Evolutionary conservation across 768 basidiomycete species (phyloP).

Genomic region (Pisolithus albus): DNA sequence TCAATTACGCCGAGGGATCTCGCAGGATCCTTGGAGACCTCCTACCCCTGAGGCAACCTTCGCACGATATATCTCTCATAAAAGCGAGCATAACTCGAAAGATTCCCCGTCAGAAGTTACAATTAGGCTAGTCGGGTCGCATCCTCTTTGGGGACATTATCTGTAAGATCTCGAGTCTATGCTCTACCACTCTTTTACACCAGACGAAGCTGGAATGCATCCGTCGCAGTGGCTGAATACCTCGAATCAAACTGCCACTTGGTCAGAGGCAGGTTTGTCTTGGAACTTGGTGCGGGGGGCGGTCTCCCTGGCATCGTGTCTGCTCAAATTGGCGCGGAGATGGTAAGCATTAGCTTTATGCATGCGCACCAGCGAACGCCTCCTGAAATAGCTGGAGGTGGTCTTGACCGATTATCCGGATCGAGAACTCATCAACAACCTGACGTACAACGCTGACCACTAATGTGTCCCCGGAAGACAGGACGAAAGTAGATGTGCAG

Average conservation of each 20-base stretch:
- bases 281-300: slow-evolving; percentile 93
- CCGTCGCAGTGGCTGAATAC: slow-evolving; percentile 63
- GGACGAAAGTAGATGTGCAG: slow-evolving; percentile 24
- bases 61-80: slow-evolving; percentile 39
- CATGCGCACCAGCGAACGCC: not conserved
- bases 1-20: not conserved
- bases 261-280: slow-evolving; percentile 43
- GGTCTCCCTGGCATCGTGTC: slow-evolving; percentile 80
- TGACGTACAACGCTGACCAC: slow-evolving; percentile 56
- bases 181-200: not conserved
- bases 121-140: slow-evolving; percentile 69
- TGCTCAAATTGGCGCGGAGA: slow-evolving; percentile 59
- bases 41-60: slow-evolving; percentile 59
- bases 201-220: slow-evolving; percentile 73
- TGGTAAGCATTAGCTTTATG: slow-evolving; percentile 32
- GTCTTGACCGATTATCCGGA: slow-evolving; percentile 95
- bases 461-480: slow-evolving; percentile 39
- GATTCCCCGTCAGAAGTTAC: slow-evolving; percentile 30
- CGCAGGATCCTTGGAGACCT: slow-evolving; percentile 56
- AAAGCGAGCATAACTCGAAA: slow-evolving; percentile 26
- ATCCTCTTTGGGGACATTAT: slow-evolving; percentile 79
- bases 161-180: slow-evolving; percentile 38
- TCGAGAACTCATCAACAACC: slow-evolving; percentile 61
- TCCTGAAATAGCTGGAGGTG: slow-evolving; percentile 36
- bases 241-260: slow-evolving; percentile 49